phyloP scores from a whole-genome alignment of 805 yeast species.

The Saccharomycopsis fodiens region DNA sequence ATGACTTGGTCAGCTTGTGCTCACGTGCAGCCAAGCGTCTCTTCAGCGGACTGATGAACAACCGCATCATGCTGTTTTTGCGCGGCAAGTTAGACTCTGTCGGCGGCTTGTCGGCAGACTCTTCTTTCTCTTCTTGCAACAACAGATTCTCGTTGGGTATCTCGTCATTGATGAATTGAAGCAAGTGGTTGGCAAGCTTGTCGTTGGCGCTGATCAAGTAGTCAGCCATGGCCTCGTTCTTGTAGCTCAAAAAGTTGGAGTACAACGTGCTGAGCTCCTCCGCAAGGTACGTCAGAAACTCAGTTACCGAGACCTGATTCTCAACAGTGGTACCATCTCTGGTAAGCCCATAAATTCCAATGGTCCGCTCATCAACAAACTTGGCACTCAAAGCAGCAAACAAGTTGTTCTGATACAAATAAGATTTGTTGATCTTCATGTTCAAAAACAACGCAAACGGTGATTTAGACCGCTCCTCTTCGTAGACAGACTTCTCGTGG shows the following conservation, averaged over 20 bases:
- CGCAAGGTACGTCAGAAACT: slow-evolving; percentile 31
- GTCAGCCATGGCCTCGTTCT: slow-evolving; percentile 27
- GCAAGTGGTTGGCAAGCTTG: slow-evolving; percentile 20
- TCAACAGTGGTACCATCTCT: slow-evolving; percentile 22
- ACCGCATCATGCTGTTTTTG: slow-evolving; percentile 12
- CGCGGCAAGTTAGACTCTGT: slow-evolving; percentile 1
- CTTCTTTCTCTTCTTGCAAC: slow-evolving; percentile 3
- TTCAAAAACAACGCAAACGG: slow-evolving; percentile 64
- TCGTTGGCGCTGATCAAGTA: slow-evolving; percentile 28
- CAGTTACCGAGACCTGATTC: slow-evolving; percentile 26
- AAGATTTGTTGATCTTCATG: slow-evolving; percentile 32
- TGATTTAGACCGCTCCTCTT: slow-evolving; percentile 48
- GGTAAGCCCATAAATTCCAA: slow-evolving; percentile 26
- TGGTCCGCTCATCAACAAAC: slow-evolving; percentile 29
- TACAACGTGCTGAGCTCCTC: slow-evolving; percentile 32
- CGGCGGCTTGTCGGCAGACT: slow-evolving; percentile 18
- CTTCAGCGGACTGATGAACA: slow-evolving; percentile 19
- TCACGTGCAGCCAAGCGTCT: slow-evolving; percentile 6
- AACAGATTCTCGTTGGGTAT: not conserved
- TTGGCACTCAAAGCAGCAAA: slow-evolving; percentile 43
- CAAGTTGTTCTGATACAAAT: slow-evolving; percentile 33
- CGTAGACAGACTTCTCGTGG: slow-evolving; percentile 49
- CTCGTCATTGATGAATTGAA: slow-evolving; percentile 12
- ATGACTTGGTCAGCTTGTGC: not conserved
- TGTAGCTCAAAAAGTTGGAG: slow-evolving; percentile 29